Conservation (phyloP, 2,329 filamentous ascomycete species). For the Volutella citrinella region DNA sequence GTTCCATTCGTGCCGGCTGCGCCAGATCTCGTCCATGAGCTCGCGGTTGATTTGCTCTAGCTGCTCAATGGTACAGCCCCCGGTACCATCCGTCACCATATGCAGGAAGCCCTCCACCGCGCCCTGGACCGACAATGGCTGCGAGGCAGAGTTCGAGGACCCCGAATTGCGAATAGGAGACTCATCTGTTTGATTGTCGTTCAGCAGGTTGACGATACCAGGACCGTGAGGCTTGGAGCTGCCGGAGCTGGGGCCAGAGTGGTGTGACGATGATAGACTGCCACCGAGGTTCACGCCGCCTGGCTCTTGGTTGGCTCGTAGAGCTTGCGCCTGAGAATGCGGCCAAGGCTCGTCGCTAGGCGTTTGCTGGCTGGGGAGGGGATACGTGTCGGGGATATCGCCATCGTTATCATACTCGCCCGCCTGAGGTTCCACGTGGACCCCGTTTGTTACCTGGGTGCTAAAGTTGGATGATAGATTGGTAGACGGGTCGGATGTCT, state of each 20-base stretch:
- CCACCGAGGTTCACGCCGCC: conserved; percentile 24
- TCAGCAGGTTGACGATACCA: conserved; percentile 36
- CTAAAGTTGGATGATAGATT: conserved; percentile 63
- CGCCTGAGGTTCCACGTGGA: conserved; percentile 44
- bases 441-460: conserved; percentile 71
- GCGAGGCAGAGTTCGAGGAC: conserved; percentile 42
- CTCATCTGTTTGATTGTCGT: conserved; percentile 37
- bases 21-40: conserved; percentile 90
- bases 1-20: conserved; percentile 76
- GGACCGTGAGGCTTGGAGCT: conserved; percentile 30
- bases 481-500: conserved; percentile 71
- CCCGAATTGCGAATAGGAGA: conserved; percentile 27
- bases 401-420: conserved; percentile 31
- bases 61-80: conserved; percentile 85
- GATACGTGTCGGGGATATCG: conserved; percentile 55
- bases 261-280: conserved; percentile 40
- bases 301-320: conserved; percentile 38
- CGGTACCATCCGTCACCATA: conserved; percentile 64
- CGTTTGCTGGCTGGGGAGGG: conserved; percentile 42
- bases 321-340: conserved; percentile 55
- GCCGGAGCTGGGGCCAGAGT: conserved; percentile 25
- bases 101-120: conserved; percentile 58
- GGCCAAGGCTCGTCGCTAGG: conserved; percentile 54
- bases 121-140: conserved; percentile 43
- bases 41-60: conserved; percentile 89